Percentiles rank a stretch among this genome's conserved stretches.
These are phyloP conservation scores for Pelargonium myrrhifolium DNA, from an alignment of 441 rosid genomes.

Conservation along the genomic window DNA sequence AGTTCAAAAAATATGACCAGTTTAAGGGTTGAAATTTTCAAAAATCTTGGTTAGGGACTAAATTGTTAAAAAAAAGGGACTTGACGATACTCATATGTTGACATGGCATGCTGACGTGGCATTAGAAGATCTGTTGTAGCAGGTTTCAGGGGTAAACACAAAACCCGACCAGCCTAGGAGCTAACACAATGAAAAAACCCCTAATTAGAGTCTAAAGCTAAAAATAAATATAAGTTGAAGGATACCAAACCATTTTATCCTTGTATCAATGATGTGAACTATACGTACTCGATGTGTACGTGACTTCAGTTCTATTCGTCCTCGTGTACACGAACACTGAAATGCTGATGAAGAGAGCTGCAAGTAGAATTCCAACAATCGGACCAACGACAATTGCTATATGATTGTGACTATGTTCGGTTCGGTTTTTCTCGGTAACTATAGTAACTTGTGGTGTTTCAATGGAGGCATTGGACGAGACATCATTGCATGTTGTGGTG, in stretches of 20 bases:
- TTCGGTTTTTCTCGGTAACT: constrained; percentile 38
- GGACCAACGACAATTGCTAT: constrained; percentile 50
- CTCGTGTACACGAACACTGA: constrained; percentile 32
- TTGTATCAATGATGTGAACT: constrained; percentile 8
- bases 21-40: too few relatives aligned
- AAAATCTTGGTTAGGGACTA: too few relatives aligned
- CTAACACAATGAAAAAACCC: too few relatives aligned
- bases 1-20: too few relatives aligned
- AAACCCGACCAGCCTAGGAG: too few relatives aligned
- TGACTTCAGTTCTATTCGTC: constrained; percentile 38
- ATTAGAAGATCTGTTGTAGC: too few relatives aligned
- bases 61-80: too few relatives aligned
- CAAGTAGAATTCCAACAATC: constrained; percentile 48
- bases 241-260: background rate
- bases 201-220: too few relatives aligned
- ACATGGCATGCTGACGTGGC: too few relatives aligned
- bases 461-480: constrained; percentile 50
- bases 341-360: constrained; percentile 33
- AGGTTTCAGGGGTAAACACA: too few relatives aligned
- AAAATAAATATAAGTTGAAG: too few relatives aligned
- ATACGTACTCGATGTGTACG: constrained; percentile 41
- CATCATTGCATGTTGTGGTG: constrained; percentile 52
- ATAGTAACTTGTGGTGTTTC: constrained; percentile 79
- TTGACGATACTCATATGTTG: too few relatives aligned
- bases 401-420: constrained; percentile 22